These are phyloP conservation scores for Astrocystis sublimbata DNA, from an alignment of 495 filamentous ascomycete species.

Conservation along the genomic window DNA sequence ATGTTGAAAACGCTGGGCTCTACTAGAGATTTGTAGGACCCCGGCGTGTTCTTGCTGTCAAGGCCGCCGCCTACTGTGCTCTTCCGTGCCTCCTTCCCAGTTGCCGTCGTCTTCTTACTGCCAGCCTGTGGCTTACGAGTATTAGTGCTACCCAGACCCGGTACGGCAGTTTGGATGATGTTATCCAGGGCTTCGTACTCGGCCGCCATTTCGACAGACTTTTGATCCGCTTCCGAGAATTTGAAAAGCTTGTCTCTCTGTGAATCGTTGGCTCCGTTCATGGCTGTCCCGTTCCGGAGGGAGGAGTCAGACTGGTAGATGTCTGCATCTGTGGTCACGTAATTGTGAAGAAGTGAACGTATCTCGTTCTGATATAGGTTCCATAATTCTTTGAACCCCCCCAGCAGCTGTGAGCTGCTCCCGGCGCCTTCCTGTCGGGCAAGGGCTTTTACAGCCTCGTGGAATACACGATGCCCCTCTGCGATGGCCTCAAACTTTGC, in stretches of 20 bases:
- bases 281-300: conserved; percentile 38
- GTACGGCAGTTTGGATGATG: conserved; percentile 87
- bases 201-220: conserved; percentile 68
- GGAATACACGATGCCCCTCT: conserved; percentile 89
- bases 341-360: conserved; percentile 90
- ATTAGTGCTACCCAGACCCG: conserved; percentile 85
- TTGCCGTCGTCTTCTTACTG: conserved; percentile 42
- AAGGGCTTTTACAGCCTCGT: conserved; percentile 84
- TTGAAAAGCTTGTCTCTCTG: conserved; percentile 87
- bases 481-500: conserved; percentile 96
- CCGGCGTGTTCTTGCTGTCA: conserved; percentile 66
- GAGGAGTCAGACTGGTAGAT: conserved; percentile 56
- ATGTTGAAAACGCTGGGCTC: conserved; percentile 99
- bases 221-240: conserved; percentile 77
- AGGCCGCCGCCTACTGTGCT: conserved; percentile 54
- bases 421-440: conserved; percentile 71
- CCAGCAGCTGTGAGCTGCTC: conserved; percentile 59
- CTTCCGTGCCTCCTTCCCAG: conserved; percentile 42
- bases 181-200: conserved; percentile 89
- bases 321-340: conserved; percentile 90
- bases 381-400: conserved; percentile 92
- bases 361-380: conserved; percentile 77
- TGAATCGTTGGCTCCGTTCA: conserved; percentile 56
- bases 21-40: conserved; percentile 67
- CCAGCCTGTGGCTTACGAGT: conserved; percentile 58